Conservation (phyloP, 2,329 filamentous ascomycete species). For the Sclerotinia subarctica region DNA sequence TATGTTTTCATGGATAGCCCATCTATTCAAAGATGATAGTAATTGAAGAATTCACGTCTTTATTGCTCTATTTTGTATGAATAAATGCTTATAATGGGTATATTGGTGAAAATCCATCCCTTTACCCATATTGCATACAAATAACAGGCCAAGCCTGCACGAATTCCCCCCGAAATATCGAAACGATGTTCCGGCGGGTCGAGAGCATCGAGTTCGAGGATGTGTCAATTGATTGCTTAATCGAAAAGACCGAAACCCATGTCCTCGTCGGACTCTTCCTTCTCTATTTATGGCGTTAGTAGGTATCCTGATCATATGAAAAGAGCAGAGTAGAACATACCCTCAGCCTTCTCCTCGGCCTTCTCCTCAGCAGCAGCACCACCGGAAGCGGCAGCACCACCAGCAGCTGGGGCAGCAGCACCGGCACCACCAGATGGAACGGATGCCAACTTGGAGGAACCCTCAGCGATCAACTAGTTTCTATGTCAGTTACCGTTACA, state of each 20-base stretch:
- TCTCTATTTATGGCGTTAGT: conserved; percentile 45
- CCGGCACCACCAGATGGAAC: conserved; percentile 88
- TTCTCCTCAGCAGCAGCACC: conserved; percentile 60
- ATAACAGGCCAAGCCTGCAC: conserved; percentile 34
- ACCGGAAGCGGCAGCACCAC: conserved; percentile 64
- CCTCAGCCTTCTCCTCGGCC: conserved; percentile 73
- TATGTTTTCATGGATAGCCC: neutral
- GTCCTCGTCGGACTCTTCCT: conserved; percentile 71
- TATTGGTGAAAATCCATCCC: conserved; percentile 25
- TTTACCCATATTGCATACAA: conserved; percentile 34
- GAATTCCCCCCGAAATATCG: conserved; percentile 34
- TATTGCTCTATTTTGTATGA: conserved; percentile 36
- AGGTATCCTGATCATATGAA: neutral
- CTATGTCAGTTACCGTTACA: conserved; percentile 28
- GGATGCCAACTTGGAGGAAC: conserved; percentile 91
- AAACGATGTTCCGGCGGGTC: conserved; percentile 28
- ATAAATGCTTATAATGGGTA: conserved; percentile 29
- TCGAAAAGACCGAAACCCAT: conserved; percentile 77
- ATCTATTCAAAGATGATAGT: neutral
- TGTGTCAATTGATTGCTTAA: conserved; percentile 48
- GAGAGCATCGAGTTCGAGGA: conserved; percentile 30
- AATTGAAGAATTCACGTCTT: conserved; percentile 38
- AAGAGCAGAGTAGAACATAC: conserved; percentile 59
- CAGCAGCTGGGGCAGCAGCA: conserved; percentile 64
- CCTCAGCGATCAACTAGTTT: conserved; percentile 80